Base-by-base conservation (phyloP, 1,284 basidiomycete genomes). In the Fomitiporia mediterranea region DNA sequence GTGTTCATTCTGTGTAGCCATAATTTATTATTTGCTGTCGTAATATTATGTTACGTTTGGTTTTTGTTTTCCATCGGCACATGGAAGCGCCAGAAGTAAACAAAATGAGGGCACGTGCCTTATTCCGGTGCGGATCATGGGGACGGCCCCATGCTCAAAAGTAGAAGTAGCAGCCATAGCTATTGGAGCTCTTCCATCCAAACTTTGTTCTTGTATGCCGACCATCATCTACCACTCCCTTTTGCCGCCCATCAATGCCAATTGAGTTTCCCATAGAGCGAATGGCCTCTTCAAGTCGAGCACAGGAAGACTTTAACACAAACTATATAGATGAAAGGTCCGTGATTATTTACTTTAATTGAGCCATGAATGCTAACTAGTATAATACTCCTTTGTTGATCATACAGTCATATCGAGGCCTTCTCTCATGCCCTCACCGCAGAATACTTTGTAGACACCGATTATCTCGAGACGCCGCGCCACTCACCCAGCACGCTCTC, bases 261-360 rank as follows among this genome's bases (percentile, higher is more conserved):
- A 34, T 28, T 21, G 17, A 21, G 11, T 17, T n/a, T n/a, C 17
- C n/a, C 28, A 34, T 17, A 3, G 32, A 44, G 19, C 27, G 23
- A 21, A 32, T 48, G 30, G 39, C 25, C 7, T 52, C 50, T 34
- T 21, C 50, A n/a, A 40, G 40, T 34, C 39, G 25, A 42, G n/a
- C 23, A 17, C 15, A 44, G 8, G 50, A 54, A 28, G 32, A 38
- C 39, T 25, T 56, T 25, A 35, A 58, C 23, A 47, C 63, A 17
- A 77, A 88, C 66, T 91, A 84, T 69, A 76, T 89, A 42, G 77
- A 91, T 63, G 86, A 90, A 71, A 75, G 78, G 90, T 91, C 61
- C 64, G 82, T 67, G 11, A 27, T 4, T 17, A 42, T 25, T 21
- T 53, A 21, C 39, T 51, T 3, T 25, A 21, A 13, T 28, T 23